These are phyloP conservation scores for Fraxinus greggii DNA, from an alignment of 305 asterid genomes.

Conservation along the genomic window DNA sequence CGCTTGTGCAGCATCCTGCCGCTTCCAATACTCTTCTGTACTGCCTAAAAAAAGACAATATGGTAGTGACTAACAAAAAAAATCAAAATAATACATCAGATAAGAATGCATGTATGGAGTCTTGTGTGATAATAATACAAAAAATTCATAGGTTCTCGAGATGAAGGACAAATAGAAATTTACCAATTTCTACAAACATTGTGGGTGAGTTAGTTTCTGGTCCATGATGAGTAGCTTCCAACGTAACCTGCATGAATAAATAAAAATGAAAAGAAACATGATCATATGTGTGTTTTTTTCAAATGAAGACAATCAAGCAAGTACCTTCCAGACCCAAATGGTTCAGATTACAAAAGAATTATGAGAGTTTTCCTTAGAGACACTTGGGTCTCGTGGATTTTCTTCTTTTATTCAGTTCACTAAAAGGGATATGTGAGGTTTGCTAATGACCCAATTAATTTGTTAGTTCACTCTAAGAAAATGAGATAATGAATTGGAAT, in stretches of 20 bases:
- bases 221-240: constrained; percentile 40
- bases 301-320: not conserved
- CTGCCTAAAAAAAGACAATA: constrained; percentile 25
- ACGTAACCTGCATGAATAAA: constrained; percentile 29
- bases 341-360: not conserved
- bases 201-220: constrained; percentile 32
- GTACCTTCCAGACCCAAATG: not conserved
- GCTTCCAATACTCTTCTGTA: constrained; percentile 37
- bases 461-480: not conserved
- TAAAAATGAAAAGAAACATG: not conserved
- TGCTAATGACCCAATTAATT: not conserved
- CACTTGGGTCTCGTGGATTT: not conserved
- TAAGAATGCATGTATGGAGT: not conserved
- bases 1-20: constrained; percentile 40
- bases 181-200: constrained; percentile 39
- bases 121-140: not conserved
- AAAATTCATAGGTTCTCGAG: not conserved
- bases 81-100: not conserved
- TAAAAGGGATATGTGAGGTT: not conserved
- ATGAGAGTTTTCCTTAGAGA: not conserved
- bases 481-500: not conserved
- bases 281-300: not conserved
- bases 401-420: not conserved
- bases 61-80: not conserved
- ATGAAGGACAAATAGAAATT: not conserved